phyloP scores from a whole-genome alignment of 2,329 filamentous ascomycete species.

The Cercospora sp. region DNA sequence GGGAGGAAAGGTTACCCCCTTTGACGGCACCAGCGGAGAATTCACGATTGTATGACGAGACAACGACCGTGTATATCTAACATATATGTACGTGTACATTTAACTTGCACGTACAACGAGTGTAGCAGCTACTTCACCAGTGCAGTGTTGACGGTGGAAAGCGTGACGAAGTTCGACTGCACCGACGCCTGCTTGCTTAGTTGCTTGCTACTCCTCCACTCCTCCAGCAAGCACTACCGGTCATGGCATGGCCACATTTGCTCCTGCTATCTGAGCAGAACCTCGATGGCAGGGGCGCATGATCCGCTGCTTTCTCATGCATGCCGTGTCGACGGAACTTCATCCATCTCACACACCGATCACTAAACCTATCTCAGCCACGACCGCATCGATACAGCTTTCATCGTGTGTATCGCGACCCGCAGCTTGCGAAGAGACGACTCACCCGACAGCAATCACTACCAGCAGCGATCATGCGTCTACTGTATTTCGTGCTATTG shows the following conservation, averaged over 20 bases:
- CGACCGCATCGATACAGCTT: neutral
- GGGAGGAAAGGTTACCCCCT: constrained; percentile 62
- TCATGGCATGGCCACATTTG: neutral
- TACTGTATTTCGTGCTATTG: neutral
- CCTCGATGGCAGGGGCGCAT: neutral
- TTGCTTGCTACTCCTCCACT: neutral
- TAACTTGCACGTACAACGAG: neutral
- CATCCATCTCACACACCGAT: neutral
- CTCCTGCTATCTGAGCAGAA: neutral
- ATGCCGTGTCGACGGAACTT: neutral
- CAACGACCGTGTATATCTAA: neutral
- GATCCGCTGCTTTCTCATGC: neutral
- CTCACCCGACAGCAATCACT: neutral
- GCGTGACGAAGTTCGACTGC: neutral
- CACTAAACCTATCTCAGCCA: neutral
- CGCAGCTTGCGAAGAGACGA: neutral
- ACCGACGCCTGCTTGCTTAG: neutral
- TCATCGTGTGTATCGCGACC: neutral
- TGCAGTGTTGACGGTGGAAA: neutral
- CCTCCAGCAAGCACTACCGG: neutral
- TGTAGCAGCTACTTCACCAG: neutral
- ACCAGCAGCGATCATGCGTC: neutral
- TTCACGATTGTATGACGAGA: constrained; percentile 47
- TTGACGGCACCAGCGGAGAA: constrained; percentile 65
- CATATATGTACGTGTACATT: neutral